Percentiles rank a stretch among this genome's conserved stretches.
These are phyloP conservation scores for Pulchroboletus neoregius DNA, from an alignment of 1,284 basidiomycete species.

Conservation along the genomic window DNA sequence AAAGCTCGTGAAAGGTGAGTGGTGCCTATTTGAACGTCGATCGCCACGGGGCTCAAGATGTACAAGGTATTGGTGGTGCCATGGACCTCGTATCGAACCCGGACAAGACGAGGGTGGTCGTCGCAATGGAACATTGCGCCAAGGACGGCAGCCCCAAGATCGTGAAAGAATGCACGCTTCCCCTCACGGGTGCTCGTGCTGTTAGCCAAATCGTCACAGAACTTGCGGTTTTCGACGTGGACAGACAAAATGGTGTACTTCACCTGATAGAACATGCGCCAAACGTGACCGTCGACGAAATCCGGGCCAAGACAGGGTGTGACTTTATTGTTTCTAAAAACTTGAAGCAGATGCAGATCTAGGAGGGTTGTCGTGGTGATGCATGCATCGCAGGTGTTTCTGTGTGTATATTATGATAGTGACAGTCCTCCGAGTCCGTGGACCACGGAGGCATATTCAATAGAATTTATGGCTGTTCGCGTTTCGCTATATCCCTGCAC, in stretches of 20 bases:
- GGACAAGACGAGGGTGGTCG: conserved; percentile 82
- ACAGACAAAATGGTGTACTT: conserved; percentile 66
- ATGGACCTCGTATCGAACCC: conserved; percentile 94
- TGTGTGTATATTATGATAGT: background rate
- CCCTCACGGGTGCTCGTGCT: conserved; percentile 79
- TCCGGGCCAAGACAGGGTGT: conserved; percentile 77
- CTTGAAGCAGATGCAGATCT: conserved; percentile 36
- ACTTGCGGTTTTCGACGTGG: conserved; percentile 84
- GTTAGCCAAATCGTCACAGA: conserved; percentile 91
- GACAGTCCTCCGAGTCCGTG: background rate
- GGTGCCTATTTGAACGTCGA: background rate
- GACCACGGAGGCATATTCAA: conserved; percentile 1
- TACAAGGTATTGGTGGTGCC: conserved; percentile 81
- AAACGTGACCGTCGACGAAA: conserved; percentile 77
- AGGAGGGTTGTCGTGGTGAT: conserved; percentile 12
- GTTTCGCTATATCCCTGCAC: background rate
- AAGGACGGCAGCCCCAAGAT: conserved; percentile 88
- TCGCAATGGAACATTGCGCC: conserved; percentile 82
- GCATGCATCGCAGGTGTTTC: background rate
- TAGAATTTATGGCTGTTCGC: background rate
- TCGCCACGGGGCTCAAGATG: conserved; percentile 5
- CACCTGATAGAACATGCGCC: conserved; percentile 76
- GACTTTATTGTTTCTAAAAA: conserved; percentile 58
- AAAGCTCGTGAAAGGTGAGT: conserved; percentile 75
- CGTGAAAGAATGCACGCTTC: conserved; percentile 74